Conservation (phyloP, 140 eudicot species). For the Flaveria floridana region DNA sequence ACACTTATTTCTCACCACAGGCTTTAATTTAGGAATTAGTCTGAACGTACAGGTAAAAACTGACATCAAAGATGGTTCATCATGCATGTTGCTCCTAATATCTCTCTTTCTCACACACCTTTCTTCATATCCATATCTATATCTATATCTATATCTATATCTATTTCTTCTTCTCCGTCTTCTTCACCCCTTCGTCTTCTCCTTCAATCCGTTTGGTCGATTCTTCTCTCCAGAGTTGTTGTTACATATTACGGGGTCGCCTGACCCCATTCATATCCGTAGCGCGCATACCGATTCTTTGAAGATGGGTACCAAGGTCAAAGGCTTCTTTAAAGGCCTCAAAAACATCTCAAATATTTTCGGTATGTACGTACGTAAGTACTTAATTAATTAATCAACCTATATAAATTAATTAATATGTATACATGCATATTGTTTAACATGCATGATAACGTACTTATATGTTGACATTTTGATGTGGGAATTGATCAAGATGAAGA, state of each 20-base stretch:
- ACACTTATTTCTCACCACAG: slow-evolving; percentile 4
- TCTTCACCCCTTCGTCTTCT: slow-evolving; percentile 22
- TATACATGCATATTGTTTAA: too few species aligned
- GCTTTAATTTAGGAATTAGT: slow-evolving; percentile 18
- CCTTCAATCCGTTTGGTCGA: slow-evolving; percentile 31
- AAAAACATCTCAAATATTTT: slow-evolving; percentile 42
- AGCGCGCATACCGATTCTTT: slow-evolving; percentile 25
- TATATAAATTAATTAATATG: too few species aligned
- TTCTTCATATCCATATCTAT: slow-evolving; percentile 10
- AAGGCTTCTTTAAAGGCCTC: slow-evolving; percentile 51
- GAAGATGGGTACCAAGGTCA: slow-evolving; percentile 46
- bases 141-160: slow-evolving; percentile 22
- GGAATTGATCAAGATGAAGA: slow-evolving; percentile 21
- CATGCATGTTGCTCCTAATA: slow-evolving; percentile 20
- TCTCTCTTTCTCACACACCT: slow-evolving; percentile 13
- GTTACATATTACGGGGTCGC: slow-evolving; percentile 35
- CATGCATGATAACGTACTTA: neutral
- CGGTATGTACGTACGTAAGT: slow-evolving; percentile 18
- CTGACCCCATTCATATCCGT: slow-evolving; percentile 36
- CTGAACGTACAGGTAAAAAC: slow-evolving; percentile 26
- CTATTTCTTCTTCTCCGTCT: slow-evolving; percentile 11
- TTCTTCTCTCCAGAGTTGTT: slow-evolving; percentile 29
- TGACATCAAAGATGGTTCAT: slow-evolving; percentile 25
- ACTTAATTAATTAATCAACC: neutral
- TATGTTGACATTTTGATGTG: neutral